A percentile compares a stretch with the other conserved stretches of the same genome.
These are phyloP conservation scores for Talaromyces sp. DNA, from an alignment of 2,329 filamentous ascomycete species.

Conservation along the genomic window DNA sequence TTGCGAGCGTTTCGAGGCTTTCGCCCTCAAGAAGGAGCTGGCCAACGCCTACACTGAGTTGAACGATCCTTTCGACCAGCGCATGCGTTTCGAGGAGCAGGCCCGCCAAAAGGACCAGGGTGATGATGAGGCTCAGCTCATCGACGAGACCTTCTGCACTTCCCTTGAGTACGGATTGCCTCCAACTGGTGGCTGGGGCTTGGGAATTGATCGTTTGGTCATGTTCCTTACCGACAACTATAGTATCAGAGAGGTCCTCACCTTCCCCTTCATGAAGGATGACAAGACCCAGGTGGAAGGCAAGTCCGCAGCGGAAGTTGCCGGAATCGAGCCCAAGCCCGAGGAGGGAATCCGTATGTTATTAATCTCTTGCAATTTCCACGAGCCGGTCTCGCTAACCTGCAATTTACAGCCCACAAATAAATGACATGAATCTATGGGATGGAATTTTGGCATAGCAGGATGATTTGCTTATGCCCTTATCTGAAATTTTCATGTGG, in stretches of 20 bases:
- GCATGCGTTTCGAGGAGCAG: conserved; percentile 90
- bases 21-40: conserved; percentile 75
- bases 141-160: conserved; percentile 94
- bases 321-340: conserved; percentile 59
- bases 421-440: conserved; percentile 23
- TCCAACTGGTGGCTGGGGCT: conserved; percentile 93
- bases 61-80: conserved; percentile 95
- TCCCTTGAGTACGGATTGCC: conserved; percentile 88
- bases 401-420: conserved; percentile 37
- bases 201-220: conserved; percentile 90
- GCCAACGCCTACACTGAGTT: conserved; percentile 89
- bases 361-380: conserved; percentile 27
- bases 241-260: conserved; percentile 91
- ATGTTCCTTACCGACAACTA: conserved; percentile 98
- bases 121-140: conserved; percentile 92
- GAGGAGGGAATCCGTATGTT: conserved; percentile 62
- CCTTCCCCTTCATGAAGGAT: conserved; percentile 98
- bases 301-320: conserved; percentile 64
- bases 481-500: conserved; percentile 18
- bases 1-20: conserved; percentile 96
- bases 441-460: conserved; percentile 9
- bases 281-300: conserved; percentile 58
- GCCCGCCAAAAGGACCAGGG: conserved; percentile 93
- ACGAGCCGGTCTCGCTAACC: conserved; percentile 27
- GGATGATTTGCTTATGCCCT: conserved; percentile 3